Evolutionary conservation across 371 early-diverging fungal genomes (phyloP), one percentile per base, ranked within the genome.

Genomic region (Coemansia sp.): DNA sequence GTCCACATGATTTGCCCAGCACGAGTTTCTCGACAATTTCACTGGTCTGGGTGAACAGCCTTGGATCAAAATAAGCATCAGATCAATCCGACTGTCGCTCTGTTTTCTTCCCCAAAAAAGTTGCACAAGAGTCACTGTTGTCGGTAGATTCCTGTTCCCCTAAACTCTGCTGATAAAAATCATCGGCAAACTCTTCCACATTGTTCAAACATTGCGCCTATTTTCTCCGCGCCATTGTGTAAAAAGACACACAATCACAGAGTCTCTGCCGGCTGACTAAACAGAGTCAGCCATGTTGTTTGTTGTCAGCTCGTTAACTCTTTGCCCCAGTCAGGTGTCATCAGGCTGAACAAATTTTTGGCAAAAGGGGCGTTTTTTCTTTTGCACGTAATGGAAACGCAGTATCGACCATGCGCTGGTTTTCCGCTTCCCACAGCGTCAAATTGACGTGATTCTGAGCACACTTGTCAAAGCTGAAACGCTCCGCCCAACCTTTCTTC

Each of bases 121-220:
- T 36, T n/a, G 44, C 4, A 8, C 29, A 29, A 44, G n/a, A 44
- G 44, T n/a, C 44, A 44, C 44, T n/a, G 41, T 41, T 44, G 11
- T 9, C 11, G 36, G 36, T 36, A 36, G 36, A 44, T 44, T 13
- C 44, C 4, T 44, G 13, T 5, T 44, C n/a, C 7, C n/a, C 7
- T 44, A 44, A 44, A 44, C 13, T 44, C 13, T 44, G 13, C n/a
- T 13, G 53, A 19, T 53, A 6, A 53, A 15, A 13, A 53, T 53
- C 53, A 53, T n/a, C 13, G 53, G 21, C 53, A 53, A 53, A 26
- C 19, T 11, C 13, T 24, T 53, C 53, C 51, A 51, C 53, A 53
- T 53, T 53, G 53, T 53, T 53, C 13, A 26, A 53, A 53, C 53
- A 23, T 53, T 53, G 26, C 53, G 57, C 15, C 29, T 12, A 57